Base-by-base conservation (phyloP, 83 land plant species). In the Picea abies region DNA sequence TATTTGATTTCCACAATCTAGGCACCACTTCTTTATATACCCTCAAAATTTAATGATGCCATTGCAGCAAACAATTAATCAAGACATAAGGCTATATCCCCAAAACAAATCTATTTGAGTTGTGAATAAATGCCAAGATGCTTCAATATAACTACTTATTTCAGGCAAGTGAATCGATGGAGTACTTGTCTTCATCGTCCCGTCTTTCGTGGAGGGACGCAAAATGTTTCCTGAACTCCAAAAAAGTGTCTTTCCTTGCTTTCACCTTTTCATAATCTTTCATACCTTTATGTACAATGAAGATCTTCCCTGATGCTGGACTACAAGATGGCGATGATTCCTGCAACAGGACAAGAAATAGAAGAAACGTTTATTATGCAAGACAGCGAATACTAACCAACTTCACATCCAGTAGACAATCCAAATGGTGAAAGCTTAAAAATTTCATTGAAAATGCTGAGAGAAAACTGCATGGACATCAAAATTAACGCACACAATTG, bases 211-310 rank as follows among this genome's bases (percentile, higher is more conserved):
- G 76, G 35, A 71, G 76, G 41, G 41, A 37, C 20, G 76, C 49
- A 37, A 71, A 47, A 71, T 71, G 76, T 37, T 71, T 47, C 76
- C 17, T 19, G 35, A 71, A 71, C 49, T 71, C 76, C 35, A 71
- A 20, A 71, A 71, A 71, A 1, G 44, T 8, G 20, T 37, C 41
- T 71, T 71, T 71, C 76, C 76, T 71, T 37, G 9, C 41, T 35
- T 71, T 71, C 19, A 47, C 52, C 49, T 6, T 39, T 39, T 71
- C 76, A 71, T 71, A 71, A 17, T 41, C 76, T 4, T 71, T n/a
- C 41, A 47, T 71, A 19, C 76, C 76, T 39, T 20, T 71, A 8
- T 41, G 25, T 4, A 71, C 52, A 2, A 20, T 1, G 6, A 19
- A 71, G 8, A 71, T 71, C 76, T 37, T 71, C 23, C 52, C 41